Evolutionary conservation across 441 rosid species (phyloP).

Genomic region (Manihot esculenta): DNA sequence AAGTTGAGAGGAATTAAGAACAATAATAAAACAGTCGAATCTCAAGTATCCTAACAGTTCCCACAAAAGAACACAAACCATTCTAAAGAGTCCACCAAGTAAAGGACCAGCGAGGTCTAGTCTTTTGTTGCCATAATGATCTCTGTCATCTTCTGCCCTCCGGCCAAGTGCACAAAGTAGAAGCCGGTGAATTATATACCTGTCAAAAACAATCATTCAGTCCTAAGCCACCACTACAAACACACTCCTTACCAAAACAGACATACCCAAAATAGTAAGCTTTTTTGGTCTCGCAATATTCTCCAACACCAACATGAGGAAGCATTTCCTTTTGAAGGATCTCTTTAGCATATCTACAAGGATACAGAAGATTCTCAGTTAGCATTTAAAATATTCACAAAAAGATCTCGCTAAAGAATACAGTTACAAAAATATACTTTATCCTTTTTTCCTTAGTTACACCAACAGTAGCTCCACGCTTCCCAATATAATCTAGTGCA

Average conservation of each 20-base stretch:
- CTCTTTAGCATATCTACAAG: constrained; percentile 87
- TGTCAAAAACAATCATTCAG: constrained; percentile 25
- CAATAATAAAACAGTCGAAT: background rate
- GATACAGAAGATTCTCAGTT: constrained; percentile 29
- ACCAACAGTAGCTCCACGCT: constrained; percentile 94
- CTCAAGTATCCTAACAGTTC: background rate
- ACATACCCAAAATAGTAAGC: constrained; percentile 96
- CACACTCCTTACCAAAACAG: constrained; percentile 5
- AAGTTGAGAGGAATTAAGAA: constrained; percentile 21
- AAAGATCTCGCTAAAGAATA: constrained; percentile 18
- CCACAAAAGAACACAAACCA: constrained; percentile 50
- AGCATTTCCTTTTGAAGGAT: constrained; percentile 99
- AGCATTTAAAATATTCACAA: constrained; percentile 27
- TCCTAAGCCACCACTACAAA: constrained; percentile 8
- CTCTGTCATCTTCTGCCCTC: constrained; percentile 97
- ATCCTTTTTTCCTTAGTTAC: constrained; percentile 90
- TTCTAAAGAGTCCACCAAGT: constrained; percentile 95
- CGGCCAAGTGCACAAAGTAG: constrained; percentile 94
- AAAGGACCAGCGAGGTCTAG: constrained; percentile 99
- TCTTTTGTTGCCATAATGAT: constrained; percentile 98
- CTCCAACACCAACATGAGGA: constrained; percentile 95
- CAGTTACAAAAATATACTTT: constrained; percentile 54
- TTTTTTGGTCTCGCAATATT: constrained; percentile 90
- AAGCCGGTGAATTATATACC: constrained; percentile 92
- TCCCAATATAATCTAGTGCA: constrained; percentile 95